These are phyloP conservation scores for Fraxinus paxiana DNA, from an alignment of 305 asterid species.

Conservation along the genomic window DNA sequence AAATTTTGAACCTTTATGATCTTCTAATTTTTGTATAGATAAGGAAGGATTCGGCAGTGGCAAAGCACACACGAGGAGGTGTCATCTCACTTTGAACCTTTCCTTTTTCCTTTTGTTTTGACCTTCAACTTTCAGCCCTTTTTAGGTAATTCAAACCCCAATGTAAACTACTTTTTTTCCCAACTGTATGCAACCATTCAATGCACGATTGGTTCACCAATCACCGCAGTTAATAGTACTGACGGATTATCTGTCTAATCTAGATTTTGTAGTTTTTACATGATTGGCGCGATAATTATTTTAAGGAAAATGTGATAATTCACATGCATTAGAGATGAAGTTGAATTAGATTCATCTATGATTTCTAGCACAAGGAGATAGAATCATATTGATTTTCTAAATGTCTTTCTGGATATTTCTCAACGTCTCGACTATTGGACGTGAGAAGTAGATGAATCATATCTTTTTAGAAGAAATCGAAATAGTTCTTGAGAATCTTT, in stretches of 20 bases:
- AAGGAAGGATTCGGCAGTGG: conserved; percentile 33
- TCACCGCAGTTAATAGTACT: background rate
- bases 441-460: background rate
- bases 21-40: conserved; percentile 14
- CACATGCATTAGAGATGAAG: background rate
- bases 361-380: background rate
- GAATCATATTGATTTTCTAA: background rate
- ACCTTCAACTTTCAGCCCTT: conserved; percentile 88
- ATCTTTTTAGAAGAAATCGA: background rate
- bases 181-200: conserved; percentile 33
- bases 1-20: conserved; percentile 27
- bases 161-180: conserved; percentile 6
- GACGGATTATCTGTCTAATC: background rate
- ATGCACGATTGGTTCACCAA: conserved; percentile 15
- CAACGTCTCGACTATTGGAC: background rate
- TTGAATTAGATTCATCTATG: background rate
- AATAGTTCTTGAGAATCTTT: background rate
- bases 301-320: background rate
- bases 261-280: background rate
- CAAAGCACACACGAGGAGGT: conserved; percentile 40
- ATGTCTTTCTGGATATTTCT: background rate
- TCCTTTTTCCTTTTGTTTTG: conserved; percentile 48
- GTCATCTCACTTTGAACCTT: conserved; percentile 19
- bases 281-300: background rate
- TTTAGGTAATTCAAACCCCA: conserved; percentile 46